Base-by-base conservation (phyloP, 148 eudicot genomes). In the Arbutus unedo region DNA sequence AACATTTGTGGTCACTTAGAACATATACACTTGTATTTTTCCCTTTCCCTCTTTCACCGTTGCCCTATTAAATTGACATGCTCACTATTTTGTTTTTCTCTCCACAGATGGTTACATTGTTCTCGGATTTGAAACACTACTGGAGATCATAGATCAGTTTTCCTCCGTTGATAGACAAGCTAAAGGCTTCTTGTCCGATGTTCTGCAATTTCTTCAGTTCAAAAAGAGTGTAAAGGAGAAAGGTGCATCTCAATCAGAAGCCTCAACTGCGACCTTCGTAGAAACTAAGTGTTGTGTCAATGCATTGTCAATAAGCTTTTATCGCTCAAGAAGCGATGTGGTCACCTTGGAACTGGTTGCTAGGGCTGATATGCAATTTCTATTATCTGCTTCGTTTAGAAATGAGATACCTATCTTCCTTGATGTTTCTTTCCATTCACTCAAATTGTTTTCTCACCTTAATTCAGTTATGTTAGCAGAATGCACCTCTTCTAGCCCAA, bases 141-240 rank as follows among this genome's bases (percentile, higher is more conserved):
- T 81, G 70, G 91, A 92, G 87, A 89, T 88, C 79, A 82, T 92
- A 72, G 90, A 88, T 77, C 88, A 90, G 79, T 89, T 91, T 88
- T 91, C 94, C 45, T 72, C 83, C 50, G 90, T 93, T 83, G 92
- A 81, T 7, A 83, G 76, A 86, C 87, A 87, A 76, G 88, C 94
- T 31, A 86, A 67, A 72, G 82, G 86, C 81, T 94, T 89, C 89
- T 89, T 83, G 47, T 84, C 88, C 44, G 98, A 94, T 82, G 79
- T 93, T 83, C 80, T 82, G 6, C 89, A 86, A 55, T 96, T 96
- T 88, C 88, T 90, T 50, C 85, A 86, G 81, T 79, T 84, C 31
- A 89, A 83, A 86, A 85, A 85, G 83, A 83, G 87, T 83, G 21
- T 86, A 43, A 85, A 83, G 82, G 91, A 83, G 81, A 75, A 48